These are phyloP conservation scores for Endocarpon pusillum DNA, from an alignment of 495 filamentous ascomycete species.

Conservation along the genomic window DNA sequence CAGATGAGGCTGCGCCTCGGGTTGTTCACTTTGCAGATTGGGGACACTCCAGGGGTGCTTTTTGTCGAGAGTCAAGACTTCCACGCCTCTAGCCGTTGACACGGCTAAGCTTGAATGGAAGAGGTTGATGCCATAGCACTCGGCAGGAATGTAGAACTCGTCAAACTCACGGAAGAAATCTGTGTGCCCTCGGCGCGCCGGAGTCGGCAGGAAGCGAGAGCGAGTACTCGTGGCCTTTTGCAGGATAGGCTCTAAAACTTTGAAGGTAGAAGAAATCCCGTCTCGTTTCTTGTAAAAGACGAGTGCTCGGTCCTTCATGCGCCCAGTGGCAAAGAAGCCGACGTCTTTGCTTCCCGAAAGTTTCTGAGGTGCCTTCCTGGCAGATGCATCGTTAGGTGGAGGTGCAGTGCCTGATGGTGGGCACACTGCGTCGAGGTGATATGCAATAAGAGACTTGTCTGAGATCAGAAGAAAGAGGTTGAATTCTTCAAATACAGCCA, in stretches of 20 bases:
- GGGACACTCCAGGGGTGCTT: slow-evolving; percentile 85
- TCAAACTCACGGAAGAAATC: slow-evolving; percentile 97
- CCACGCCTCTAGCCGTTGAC: slow-evolving; percentile 79
- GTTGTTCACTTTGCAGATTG: slow-evolving; percentile 41
- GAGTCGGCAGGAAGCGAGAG: slow-evolving; percentile 44
- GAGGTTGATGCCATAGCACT: slow-evolving; percentile 86
- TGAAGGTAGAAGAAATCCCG: slow-evolving; percentile 80
- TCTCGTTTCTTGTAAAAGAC: slow-evolving; percentile 97
- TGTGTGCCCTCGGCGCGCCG: slow-evolving; percentile 45
- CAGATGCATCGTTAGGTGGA: slow-evolving; percentile 38
- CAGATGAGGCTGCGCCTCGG: slow-evolving; percentile 44
- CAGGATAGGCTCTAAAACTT: slow-evolving; percentile 80
- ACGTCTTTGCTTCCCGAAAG: slow-evolving; percentile 78
- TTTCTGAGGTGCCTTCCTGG: slow-evolving; percentile 71
- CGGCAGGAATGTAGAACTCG: slow-evolving; percentile 96
- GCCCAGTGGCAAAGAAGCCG: slow-evolving; percentile 83
- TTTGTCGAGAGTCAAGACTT: slow-evolving; percentile 91
- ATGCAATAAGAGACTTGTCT: slow-evolving; percentile 82
- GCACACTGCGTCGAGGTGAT: slow-evolving; percentile 80
- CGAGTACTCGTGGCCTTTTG: slow-evolving; percentile 48
- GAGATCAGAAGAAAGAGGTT: slow-evolving; percentile 77
- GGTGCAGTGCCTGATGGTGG: slow-evolving; percentile 42
- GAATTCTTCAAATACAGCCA: slow-evolving; percentile 91
- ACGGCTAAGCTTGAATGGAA: slow-evolving; percentile 89
- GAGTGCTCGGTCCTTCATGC: slow-evolving; percentile 89